Conservation (phyloP, 495 filamentous ascomycete genomes). For the Talaromyces borbonicus region DNA sequence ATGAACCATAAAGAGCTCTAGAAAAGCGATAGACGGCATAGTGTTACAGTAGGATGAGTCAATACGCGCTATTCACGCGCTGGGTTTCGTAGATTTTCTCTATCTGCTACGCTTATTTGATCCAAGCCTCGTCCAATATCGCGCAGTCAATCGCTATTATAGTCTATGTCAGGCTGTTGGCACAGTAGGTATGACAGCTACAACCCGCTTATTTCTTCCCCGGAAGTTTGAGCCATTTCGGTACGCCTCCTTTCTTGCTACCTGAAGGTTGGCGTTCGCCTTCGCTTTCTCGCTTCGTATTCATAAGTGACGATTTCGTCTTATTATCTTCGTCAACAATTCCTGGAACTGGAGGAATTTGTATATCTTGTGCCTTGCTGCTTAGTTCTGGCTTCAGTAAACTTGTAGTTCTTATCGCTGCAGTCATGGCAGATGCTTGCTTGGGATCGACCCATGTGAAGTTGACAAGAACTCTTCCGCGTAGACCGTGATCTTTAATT, state of each 20-base stretch:
- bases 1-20: too few species aligned
- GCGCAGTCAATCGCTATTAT: too few species aligned
- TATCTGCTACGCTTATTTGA: too few species aligned
- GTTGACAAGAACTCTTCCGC: constrained; percentile 61
- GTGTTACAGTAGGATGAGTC: too few species aligned
- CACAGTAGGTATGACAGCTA: background rate
- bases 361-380: constrained; percentile 56
- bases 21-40: too few species aligned
- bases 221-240: constrained; percentile 63
- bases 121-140: too few species aligned
- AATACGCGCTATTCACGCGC: too few species aligned
- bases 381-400: constrained; percentile 59
- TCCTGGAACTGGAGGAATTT: constrained; percentile 39
- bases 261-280: constrained; percentile 30
- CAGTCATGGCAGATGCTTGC: constrained; percentile 30
- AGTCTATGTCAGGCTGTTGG: background rate
- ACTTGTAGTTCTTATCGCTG: constrained; percentile 14
- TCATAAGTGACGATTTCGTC: constrained; percentile 18
- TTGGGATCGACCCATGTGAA: constrained; percentile 63
- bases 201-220: constrained; percentile 40
- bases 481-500: constrained; percentile 61
- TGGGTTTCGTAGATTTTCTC: too few species aligned
- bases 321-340: constrained; percentile 33
- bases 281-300: constrained; percentile 21
- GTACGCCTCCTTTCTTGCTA: constrained; percentile 39